Percentiles rank a stretch among this genome's conserved stretches.
phyloP scores from a whole-genome alignment of 306 rosid species.

The Malus orientalis region DNA sequence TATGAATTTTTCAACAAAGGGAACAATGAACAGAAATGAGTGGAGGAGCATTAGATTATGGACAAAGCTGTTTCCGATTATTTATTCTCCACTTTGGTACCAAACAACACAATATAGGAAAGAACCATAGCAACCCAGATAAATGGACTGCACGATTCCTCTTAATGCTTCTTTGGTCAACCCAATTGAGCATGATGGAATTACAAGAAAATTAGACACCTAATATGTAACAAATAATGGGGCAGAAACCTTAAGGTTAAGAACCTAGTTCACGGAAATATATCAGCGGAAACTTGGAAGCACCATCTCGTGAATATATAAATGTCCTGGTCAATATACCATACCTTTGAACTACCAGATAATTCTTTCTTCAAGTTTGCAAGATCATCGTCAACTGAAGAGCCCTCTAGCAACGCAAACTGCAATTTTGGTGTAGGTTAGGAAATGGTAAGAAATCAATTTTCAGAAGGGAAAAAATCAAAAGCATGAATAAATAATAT shows the following conservation, averaged over 20 bases:
- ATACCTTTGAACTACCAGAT: slow-evolving; percentile 66
- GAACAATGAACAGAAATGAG: neutral
- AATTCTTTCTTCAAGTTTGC: slow-evolving; percentile 45
- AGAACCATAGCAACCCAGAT: neutral
- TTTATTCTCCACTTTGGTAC: neutral
- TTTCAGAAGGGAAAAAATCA: neutral
- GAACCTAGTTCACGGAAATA: neutral
- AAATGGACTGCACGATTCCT: neutral
- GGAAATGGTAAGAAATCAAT: neutral
- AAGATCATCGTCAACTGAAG: slow-evolving; percentile 71
- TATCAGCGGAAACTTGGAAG: neutral
- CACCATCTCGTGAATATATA: neutral
- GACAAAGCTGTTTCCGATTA: neutral
- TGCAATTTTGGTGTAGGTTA: neutral
- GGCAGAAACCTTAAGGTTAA: neutral
- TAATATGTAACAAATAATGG: neutral
- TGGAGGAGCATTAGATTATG: neutral
- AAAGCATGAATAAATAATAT: neutral
- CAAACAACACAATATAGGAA: neutral
- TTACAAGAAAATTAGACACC: neutral
- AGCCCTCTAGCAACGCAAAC: slow-evolving; percentile 16
- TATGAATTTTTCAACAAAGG: neutral
- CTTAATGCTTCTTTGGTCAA: neutral
- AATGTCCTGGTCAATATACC: neutral
- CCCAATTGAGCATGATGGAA: neutral